Conservation (phyloP, 2,329 filamentous ascomycete species). For the Sporothrix brasiliensis region DNA sequence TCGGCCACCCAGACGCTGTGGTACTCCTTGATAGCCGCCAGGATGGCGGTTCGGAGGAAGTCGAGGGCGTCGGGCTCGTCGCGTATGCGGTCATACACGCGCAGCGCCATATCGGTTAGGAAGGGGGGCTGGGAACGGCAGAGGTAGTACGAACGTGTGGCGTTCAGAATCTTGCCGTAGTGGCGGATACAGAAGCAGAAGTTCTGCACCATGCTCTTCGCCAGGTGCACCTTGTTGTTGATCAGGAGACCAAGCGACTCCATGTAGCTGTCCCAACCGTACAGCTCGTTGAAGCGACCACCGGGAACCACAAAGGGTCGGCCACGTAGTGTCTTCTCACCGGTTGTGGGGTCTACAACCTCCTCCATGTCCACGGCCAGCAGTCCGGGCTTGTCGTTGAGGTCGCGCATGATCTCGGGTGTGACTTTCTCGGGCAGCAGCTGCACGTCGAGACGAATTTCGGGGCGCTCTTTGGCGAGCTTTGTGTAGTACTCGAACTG, state of each 20-base stretch:
- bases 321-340: constrained; percentile 71
- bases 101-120: constrained; percentile 93
- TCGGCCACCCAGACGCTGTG: constrained; percentile 82
- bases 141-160: constrained; percentile 94
- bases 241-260: constrained; percentile 86
- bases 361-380: constrained; percentile 89
- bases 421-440: constrained; percentile 77
- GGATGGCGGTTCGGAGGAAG: constrained; percentile 76
- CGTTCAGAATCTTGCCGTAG: constrained; percentile 97
- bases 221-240: constrained; percentile 81
- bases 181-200: constrained; percentile 98
- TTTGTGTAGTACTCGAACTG: constrained; percentile 87
- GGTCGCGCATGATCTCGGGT: constrained; percentile 74
- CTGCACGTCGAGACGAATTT: constrained; percentile 85
- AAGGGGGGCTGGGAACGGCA: constrained; percentile 94
- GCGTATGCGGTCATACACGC: constrained; percentile 91
- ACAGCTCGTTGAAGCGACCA: constrained; percentile 96
- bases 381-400: constrained; percentile 86
- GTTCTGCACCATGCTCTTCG: constrained; percentile 92
- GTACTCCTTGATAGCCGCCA: constrained; percentile 97
- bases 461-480: constrained; percentile 75
- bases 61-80: constrained; percentile 77
- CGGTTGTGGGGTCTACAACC: constrained; percentile 65
- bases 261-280: constrained; percentile 99
- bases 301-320: constrained; percentile 97